Evolutionary conservation across 805 yeast species (phyloP), one percentile per base, ranked within the genome.

Genomic region (Komagataella mondaviorum): DNA sequence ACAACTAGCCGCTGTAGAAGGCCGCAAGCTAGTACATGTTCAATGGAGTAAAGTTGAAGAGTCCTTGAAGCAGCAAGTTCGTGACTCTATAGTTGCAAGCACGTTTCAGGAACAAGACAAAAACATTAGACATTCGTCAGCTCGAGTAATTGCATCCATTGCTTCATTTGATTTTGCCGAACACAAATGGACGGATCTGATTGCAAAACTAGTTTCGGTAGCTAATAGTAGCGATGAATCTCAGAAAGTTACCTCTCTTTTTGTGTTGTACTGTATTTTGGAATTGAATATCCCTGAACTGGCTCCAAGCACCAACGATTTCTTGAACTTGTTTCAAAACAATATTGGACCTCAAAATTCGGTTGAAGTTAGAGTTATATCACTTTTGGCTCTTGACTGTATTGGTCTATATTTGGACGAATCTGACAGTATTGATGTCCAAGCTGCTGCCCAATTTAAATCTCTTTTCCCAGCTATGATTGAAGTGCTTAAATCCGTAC

Each of bases 1-100:
- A 61, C 96, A 89, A 68, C 75, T 93, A 55, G 95, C 97, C n/a
- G 95, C 96, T 55, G 96, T 93, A 55, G 99, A 93, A 71, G 88
- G 90, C 45, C 81, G 96, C 70, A 93, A 93, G 67, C 77, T 85
- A 62, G 80, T 90, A 45, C 63, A 74, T 51, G 72, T 75, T 56
- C 81, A 80, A 62, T 93, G 98, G 98, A 72, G 68, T 45, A 56
- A 60, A 5, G 67, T 76, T 46, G 77, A 75, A 57, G 78, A 65
- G 20, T 55, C 71, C 6, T 63, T 77, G 51, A 81, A 82, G 67
- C 71, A 73, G 46, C 75, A 75, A 52, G 81, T 93, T 63, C 81
- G 87, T 63, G 72, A 72, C 43, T 74, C 91, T 24, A 68, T 91
- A 55, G 75, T 91, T 59, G 73, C 77, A 59, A 74, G 81, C 56